These are phyloP conservation scores for Pleurotus tuber-regium DNA, from an alignment of 768 basidiomycete species.

Conservation along the genomic window DNA sequence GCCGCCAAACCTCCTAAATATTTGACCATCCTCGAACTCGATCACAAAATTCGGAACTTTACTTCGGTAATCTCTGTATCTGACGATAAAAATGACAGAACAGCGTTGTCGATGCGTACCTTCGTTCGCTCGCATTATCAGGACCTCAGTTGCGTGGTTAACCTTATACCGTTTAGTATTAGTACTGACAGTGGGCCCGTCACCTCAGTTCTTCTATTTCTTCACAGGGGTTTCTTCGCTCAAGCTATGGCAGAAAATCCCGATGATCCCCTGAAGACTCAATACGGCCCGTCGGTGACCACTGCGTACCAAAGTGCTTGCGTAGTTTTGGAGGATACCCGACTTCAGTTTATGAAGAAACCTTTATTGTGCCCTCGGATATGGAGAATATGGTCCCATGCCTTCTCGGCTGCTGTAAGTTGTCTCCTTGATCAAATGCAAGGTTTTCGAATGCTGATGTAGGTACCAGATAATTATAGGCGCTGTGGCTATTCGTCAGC, in stretches of 20 bases:
- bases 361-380: constrained; percentile 48
- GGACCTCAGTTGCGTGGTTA: constrained; percentile 36
- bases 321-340: constrained; percentile 39
- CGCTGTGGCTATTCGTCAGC: constrained; percentile 47
- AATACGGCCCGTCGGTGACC: constrained; percentile 48
- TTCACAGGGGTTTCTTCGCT: constrained; percentile 58
- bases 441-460: not conserved
- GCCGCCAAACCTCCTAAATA: constrained; percentile 44
- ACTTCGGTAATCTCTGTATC: constrained; percentile 21
- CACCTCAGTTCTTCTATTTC: constrained; percentile 45
- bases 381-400: constrained; percentile 58
- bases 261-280: constrained; percentile 43
- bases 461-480: constrained; percentile 46
- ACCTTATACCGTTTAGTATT: not conserved
- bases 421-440: not conserved
- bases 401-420: constrained; percentile 54
- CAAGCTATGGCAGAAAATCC: constrained; percentile 51
- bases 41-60: constrained; percentile 44
- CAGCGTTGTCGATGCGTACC: constrained; percentile 37
- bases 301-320: constrained; percentile 52
- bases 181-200: constrained; percentile 3
- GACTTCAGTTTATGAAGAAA: constrained; percentile 38
- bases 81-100: constrained; percentile 24
- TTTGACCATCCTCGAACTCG: constrained; percentile 44
- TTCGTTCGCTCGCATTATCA: constrained; percentile 43